A percentile compares a stretch with the other conserved stretches of the same genome.
Evolutionary conservation across 768 basidiomycete genomes (phyloP).

Genomic region (Infundibulicybe gibba): DNA sequence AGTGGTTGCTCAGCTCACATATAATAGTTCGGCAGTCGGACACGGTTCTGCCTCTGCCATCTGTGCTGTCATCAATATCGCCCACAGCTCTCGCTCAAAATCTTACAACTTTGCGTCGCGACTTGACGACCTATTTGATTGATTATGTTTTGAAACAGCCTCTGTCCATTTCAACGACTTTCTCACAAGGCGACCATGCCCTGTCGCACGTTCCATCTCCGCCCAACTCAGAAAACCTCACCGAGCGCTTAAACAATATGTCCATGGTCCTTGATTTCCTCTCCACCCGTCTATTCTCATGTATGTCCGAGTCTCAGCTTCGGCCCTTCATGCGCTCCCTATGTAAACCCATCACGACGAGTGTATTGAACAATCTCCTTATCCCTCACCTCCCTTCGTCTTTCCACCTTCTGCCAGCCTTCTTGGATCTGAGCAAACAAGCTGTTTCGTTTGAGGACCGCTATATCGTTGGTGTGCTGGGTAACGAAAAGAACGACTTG

Average conservation of each 20-base stretch:
- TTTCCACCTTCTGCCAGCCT: slow-evolving; percentile 54
- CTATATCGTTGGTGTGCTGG: slow-evolving; percentile 46
- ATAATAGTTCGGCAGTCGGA: slow-evolving; percentile 55
- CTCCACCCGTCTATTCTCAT: slow-evolving; percentile 48
- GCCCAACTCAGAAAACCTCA: slow-evolving; percentile 32
- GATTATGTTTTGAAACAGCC: slow-evolving; percentile 56
- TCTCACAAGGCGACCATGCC: slow-evolving; percentile 35
- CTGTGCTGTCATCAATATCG: slow-evolving; percentile 59
- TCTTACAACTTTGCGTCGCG: slow-evolving; percentile 61
- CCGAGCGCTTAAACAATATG: slow-evolving; percentile 51
- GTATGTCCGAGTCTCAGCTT: slow-evolving; percentile 44
- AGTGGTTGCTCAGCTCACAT: neutral
- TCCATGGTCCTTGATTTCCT: slow-evolving; percentile 62
- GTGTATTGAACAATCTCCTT: slow-evolving; percentile 64
- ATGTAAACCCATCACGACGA: slow-evolving; percentile 53
- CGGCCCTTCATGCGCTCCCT: slow-evolving; percentile 52
- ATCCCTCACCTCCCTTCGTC: slow-evolving; percentile 68
- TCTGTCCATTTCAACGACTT: slow-evolving; percentile 33
- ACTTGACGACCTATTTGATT: slow-evolving; percentile 56
- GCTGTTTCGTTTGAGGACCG: slow-evolving; percentile 67
- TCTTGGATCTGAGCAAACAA: slow-evolving; percentile 50
- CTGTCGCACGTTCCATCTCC: slow-evolving; percentile 46
- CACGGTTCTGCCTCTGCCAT: slow-evolving; percentile 44
- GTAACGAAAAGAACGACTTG: slow-evolving; percentile 41
- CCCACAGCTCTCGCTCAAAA: slow-evolving; percentile 48